These are phyloP conservation scores for Spathaspora passalidarum DNA, from an alignment of 805 yeast genomes.

Conservation along the genomic window DNA sequence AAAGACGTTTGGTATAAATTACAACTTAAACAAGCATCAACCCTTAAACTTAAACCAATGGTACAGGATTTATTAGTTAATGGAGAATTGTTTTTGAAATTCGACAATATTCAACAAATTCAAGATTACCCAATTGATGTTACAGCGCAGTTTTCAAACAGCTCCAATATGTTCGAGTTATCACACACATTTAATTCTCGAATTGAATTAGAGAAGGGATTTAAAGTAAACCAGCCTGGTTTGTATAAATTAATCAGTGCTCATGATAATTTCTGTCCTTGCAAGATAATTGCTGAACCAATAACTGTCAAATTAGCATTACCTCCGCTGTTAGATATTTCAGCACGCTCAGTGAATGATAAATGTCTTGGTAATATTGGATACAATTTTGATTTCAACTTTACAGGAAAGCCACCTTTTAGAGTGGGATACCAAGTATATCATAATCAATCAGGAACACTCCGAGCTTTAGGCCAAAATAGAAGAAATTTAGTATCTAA, in stretches of 20 bases:
- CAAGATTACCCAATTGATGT: constrained; percentile 50
- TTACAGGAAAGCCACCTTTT: constrained; percentile 84
- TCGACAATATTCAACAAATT: constrained; percentile 11
- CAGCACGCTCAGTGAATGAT: constrained; percentile 66
- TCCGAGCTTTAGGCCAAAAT: constrained; percentile 31
- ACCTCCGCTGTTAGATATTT: constrained; percentile 39
- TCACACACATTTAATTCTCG: constrained; percentile 21
- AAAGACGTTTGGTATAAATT: constrained; percentile 30
- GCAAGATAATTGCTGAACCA: constrained; percentile 41
- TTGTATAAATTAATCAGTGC: constrained; percentile 54
- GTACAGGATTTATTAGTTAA: constrained; percentile 14
- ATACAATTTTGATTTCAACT: constrained; percentile 60
- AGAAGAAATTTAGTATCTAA: constrained; percentile 27
- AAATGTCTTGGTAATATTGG: constrained; percentile 94
- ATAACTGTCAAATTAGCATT: constrained; percentile 44
- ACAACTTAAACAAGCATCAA: constrained; percentile 24
- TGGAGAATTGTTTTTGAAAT: constrained; percentile 9
- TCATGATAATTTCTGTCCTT: constrained; percentile 62
- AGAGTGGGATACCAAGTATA: constrained; percentile 60
- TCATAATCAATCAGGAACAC: constrained; percentile 33
- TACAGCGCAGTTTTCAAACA: constrained; percentile 23
- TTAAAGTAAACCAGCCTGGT: constrained; percentile 58
- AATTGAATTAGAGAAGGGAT: constrained; percentile 27
- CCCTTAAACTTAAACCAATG: constrained; percentile 14
- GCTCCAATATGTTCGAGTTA: constrained; percentile 19